Evolutionary conservation across 306 rosid species (phyloP), one percentile per base, ranked within the genome.

Genomic region (Cucurbita maxima): DNA sequence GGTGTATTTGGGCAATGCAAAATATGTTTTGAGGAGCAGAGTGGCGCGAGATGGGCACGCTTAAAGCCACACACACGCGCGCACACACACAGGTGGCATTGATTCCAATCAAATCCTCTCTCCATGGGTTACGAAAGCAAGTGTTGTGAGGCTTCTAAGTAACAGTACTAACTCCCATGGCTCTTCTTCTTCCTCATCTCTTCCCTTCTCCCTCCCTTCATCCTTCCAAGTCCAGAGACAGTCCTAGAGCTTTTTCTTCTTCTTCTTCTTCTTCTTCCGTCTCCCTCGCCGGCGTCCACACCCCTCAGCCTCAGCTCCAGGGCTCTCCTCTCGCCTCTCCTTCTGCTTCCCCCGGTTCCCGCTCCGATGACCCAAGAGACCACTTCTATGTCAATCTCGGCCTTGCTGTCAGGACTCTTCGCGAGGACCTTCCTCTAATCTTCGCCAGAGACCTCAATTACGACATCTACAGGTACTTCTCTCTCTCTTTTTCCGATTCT

Each of bases 311-410:
- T 43, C 79, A 83, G 41, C 59, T 74, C n/a, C 79, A 80, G 75
- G 93, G 80, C 77, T 84, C 87, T 37, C 92, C 82, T 66, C 81
- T 84, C 38, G 86, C 74, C 75, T 80, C 83, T 12, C 89, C 87
- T 20, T 75, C 75, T 4, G 82, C 67, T 78, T 74, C 77, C 47
- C 81, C 87, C 45, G 89, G 85, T 22, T 79, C 84, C 71, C 82
- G 79, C 45, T 82, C 87, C 57, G 85, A 87, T 18, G 74, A 88
- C 59, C 82, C 82, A 53, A 86, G 81, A 58, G 94, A 87, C 52
- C 94, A 94, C 10, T 94, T 90, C 80, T 94, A 85, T 82, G 78
- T 94, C 86, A 94, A 90, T 72, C 89, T 94, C 74, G 98, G 98
- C 72, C 73, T 82, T 44, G 97, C 97, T 44, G 97, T 94, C 3